A percentile compares a stretch with the other conserved stretches of the same genome.
These are phyloP conservation scores for Parathielavia appendiculata DNA, from an alignment of 495 filamentous ascomycete genomes.

Conservation along the genomic window DNA sequence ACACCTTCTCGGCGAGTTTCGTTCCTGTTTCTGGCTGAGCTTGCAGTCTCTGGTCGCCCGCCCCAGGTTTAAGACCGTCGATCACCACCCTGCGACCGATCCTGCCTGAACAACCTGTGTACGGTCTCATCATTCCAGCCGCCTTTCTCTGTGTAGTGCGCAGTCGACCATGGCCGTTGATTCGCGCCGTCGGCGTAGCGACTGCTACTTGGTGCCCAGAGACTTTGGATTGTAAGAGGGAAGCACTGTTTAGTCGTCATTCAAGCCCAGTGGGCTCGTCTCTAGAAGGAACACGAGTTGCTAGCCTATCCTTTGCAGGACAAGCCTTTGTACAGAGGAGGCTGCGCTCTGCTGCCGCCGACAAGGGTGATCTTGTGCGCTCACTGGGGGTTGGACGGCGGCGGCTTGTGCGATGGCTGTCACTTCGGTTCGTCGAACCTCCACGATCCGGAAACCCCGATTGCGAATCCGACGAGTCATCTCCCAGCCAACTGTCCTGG, in stretches of 20 bases:
- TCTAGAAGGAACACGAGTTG: neutral
- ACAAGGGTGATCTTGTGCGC: neutral
- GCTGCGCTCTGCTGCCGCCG: slow-evolving; percentile 1
- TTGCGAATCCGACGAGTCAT: neutral
- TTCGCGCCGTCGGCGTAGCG: neutral
- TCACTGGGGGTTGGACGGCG: slow-evolving; percentile 1
- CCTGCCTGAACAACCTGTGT: neutral
- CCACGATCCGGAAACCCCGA: neutral
- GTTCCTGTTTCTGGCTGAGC: neutral
- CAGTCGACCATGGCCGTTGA: neutral
- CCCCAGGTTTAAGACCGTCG: neutral
- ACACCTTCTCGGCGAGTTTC: neutral
- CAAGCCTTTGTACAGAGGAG: neutral
- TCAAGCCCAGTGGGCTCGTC: neutral
- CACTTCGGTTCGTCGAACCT: neutral
- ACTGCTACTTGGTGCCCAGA: too few species aligned
- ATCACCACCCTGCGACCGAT: neutral
- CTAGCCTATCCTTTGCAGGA: neutral
- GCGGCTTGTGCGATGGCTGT: slow-evolving; percentile 1
- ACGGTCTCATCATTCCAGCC: neutral
- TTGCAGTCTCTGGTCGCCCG: neutral
- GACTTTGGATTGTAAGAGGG: neutral
- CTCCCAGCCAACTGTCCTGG: neutral
- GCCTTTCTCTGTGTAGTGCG: neutral
- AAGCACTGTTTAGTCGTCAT: neutral